Conservation (phyloP, 1,139 yeast species). For the Oligophagozyma castellii region DNA sequence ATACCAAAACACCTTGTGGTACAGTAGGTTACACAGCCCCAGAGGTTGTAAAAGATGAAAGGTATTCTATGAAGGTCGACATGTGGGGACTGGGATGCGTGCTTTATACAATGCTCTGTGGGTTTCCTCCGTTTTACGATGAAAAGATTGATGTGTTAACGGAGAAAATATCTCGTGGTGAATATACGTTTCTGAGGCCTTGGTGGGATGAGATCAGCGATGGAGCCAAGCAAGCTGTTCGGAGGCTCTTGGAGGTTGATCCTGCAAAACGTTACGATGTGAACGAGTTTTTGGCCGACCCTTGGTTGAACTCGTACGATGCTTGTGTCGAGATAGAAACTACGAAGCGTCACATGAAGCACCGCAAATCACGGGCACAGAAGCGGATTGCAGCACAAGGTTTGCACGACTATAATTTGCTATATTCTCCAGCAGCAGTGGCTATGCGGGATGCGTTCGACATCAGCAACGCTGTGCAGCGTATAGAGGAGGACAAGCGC, state of each 20-base stretch:
- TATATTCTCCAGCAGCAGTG: conserved; percentile 78
- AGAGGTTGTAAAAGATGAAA: conserved; percentile 77
- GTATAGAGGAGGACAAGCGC: conserved; percentile 72
- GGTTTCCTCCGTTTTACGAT: conserved; percentile 94
- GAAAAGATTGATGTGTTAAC: conserved; percentile 74
- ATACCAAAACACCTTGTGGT: conserved; percentile 79
- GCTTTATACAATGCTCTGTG: conserved; percentile 76
- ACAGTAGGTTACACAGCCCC: conserved; percentile 92
- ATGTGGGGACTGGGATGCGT: conserved; percentile 97
- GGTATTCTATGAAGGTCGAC: conserved; percentile 81
- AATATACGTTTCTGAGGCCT: conserved; percentile 69
- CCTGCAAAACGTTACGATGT: conserved; percentile 67
- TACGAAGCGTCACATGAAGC: conserved; percentile 3
- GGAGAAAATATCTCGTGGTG: conserved; percentile 70
- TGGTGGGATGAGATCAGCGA: conserved; percentile 94
- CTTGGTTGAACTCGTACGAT: conserved; percentile 43
- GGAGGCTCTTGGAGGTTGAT: conserved; percentile 66
- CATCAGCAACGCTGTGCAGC: conserved; percentile 84
- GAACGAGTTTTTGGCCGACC: conserved; percentile 66
- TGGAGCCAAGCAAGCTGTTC: conserved; percentile 72
- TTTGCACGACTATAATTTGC: conserved; percentile 13
- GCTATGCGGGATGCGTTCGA: conserved; percentile 93
- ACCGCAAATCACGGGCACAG: conserved; percentile 4
- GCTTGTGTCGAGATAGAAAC: conserved; percentile 5
- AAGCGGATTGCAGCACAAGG: conserved; percentile 6